phyloP scores from a whole-genome alignment of 2,329 filamentous ascomycete species.

The Aspergillus costaricaensis region DNA sequence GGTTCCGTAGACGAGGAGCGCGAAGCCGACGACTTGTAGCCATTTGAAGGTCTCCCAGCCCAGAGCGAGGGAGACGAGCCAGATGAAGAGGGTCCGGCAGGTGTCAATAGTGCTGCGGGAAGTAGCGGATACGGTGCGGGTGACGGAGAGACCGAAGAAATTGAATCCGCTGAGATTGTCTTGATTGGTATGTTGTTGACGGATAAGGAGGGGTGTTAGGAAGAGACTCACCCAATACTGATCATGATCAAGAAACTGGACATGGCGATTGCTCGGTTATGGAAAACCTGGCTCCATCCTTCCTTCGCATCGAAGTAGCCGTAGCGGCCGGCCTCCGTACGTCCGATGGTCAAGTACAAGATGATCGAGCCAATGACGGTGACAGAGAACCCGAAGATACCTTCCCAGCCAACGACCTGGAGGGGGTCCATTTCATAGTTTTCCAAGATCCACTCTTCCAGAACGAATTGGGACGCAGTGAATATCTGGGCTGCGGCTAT shows the following conservation, averaged over 20 bases:
- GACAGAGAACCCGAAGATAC: constrained; percentile 81
- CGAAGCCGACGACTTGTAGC: constrained; percentile 89
- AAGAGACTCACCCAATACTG: constrained; percentile 77
- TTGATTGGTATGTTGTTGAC: background rate
- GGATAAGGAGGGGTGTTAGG: constrained; percentile 11
- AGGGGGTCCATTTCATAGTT: constrained; percentile 79
- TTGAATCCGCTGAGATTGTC: constrained; percentile 76
- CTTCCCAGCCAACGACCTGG: constrained; percentile 94
- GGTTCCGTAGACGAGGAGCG: constrained; percentile 88
- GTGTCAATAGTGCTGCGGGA: constrained; percentile 96
- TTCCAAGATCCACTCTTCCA: constrained; percentile 91
- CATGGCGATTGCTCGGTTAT: constrained; percentile 69
- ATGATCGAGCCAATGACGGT: constrained; percentile 79
- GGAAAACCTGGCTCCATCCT: constrained; percentile 77
- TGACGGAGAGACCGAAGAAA: constrained; percentile 95
- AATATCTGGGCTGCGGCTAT: constrained; percentile 97
- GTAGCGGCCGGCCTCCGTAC: constrained; percentile 69
- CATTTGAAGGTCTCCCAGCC: constrained; percentile 98
- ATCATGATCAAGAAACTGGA: constrained; percentile 93
- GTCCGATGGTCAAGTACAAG: constrained; percentile 74
- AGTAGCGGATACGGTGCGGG: constrained; percentile 83
- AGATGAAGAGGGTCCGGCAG: constrained; percentile 92
- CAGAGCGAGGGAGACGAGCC: constrained; percentile 88
- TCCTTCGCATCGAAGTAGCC: constrained; percentile 91
- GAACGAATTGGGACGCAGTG: constrained; percentile 91